Conservation (phyloP, 306 rosid genomes). For the Rosa chinensis region DNA sequence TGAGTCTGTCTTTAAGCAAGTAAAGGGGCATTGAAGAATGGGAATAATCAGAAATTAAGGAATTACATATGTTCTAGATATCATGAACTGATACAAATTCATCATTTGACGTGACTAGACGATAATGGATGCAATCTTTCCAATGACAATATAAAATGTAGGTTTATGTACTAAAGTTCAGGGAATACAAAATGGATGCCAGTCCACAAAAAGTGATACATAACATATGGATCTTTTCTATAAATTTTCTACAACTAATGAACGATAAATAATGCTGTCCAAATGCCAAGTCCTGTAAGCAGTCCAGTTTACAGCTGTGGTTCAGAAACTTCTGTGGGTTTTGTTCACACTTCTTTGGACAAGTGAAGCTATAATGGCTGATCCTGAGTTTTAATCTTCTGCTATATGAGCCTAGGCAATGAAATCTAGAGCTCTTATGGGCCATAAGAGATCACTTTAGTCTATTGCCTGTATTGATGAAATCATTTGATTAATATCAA, state of each 20-base stretch:
- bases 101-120: neutral
- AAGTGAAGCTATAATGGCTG: neutral
- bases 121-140: neutral
- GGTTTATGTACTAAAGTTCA: neutral
- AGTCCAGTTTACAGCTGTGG: neutral
- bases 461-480: neutral
- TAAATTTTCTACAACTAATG: neutral
- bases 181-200: neutral
- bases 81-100: neutral
- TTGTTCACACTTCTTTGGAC: neutral
- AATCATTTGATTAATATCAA: neutral
- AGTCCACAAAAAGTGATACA: neutral
- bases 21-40: neutral
- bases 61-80: neutral
- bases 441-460: neutral
- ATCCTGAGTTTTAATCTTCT: neutral
- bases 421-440: neutral
- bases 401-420: neutral
- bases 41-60: neutral
- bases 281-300: neutral
- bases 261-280: neutral
- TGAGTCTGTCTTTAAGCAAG: neutral
- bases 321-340: neutral
- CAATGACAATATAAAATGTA: neutral
- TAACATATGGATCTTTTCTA: neutral